Conservation (phyloP, 108 stramenopile species). For the Skeletonema marinoi region DNA sequence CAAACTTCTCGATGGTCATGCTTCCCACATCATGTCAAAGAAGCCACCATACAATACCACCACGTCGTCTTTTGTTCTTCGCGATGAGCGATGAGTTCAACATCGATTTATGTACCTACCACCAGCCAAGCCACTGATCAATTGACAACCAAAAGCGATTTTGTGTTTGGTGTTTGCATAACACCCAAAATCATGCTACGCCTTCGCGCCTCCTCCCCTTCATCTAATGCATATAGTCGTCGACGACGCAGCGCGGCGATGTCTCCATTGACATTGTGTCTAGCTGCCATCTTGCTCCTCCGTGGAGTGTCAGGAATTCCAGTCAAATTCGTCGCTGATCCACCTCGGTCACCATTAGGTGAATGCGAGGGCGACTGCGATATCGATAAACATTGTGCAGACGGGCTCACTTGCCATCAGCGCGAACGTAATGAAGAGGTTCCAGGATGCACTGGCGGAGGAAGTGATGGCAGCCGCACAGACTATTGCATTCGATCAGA, state of each 20-base stretch:
- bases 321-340: neutral
- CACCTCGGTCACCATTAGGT: neutral
- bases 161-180: too few species aligned
- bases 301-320: neutral
- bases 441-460: slow-evolving; percentile 24
- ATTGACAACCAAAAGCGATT: too few species aligned
- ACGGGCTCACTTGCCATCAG: slow-evolving; percentile 25
- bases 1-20: too few species aligned
- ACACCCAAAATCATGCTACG: neutral
- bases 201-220: neutral
- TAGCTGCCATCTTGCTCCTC: too few species aligned
- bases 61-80: too few species aligned
- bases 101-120: too few species aligned
- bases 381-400: slow-evolving; percentile 22
- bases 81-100: too few species aligned
- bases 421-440: slow-evolving; percentile 3
- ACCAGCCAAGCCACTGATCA: too few species aligned
- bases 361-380: slow-evolving; percentile 39
- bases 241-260: neutral
- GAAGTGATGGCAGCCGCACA: neutral
- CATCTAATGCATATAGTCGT: neutral
- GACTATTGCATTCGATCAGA: slow-evolving; percentile 23
- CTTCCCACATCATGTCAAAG: too few species aligned
- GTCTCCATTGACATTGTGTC: neutral
- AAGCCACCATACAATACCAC: too few species aligned